phyloP scores from a whole-genome alignment of 2,329 filamentous ascomycete species.

The Epichloe gansuensis region DNA sequence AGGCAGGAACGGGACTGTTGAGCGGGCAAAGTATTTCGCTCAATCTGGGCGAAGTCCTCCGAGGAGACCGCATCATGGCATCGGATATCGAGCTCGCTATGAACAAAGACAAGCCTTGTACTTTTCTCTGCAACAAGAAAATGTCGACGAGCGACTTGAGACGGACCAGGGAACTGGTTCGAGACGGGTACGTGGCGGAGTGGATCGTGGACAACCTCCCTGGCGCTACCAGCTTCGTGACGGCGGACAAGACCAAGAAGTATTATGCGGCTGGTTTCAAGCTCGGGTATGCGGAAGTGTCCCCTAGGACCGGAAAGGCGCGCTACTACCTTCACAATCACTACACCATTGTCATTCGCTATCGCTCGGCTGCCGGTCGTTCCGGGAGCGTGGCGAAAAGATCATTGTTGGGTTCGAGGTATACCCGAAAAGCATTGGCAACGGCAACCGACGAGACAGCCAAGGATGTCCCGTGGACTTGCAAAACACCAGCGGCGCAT shows the following conservation, averaged over 20 bases:
- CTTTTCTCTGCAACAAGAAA: constrained; percentile 57
- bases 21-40: constrained; percentile 68
- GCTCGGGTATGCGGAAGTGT: constrained; percentile 63
- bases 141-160: constrained; percentile 53
- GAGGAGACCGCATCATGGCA: constrained; percentile 72
- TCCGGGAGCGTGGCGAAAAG: constrained; percentile 58
- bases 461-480: constrained; percentile 58
- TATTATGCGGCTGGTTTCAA: constrained; percentile 90
- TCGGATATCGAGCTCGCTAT: constrained; percentile 76
- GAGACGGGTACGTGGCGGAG: constrained; percentile 73
- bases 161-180: constrained; percentile 59
- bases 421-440: constrained; percentile 71
- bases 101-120: constrained; percentile 62
- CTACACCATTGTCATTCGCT: constrained; percentile 71
- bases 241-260: constrained; percentile 69
- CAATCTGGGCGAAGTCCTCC: constrained; percentile 77
- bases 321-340: constrained; percentile 78
- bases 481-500: constrained; percentile 46
- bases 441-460: constrained; percentile 44
- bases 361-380: constrained; percentile 56
- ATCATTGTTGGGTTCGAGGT: constrained; percentile 84
- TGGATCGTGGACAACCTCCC: constrained; percentile 92
- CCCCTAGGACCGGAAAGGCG: constrained; percentile 44
- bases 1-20: constrained; percentile 54
- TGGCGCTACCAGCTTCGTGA: constrained; percentile 79